Base-by-base conservation (phyloP, 1,139 yeast species). In the Debaryomycetaceae sp. region DNA sequence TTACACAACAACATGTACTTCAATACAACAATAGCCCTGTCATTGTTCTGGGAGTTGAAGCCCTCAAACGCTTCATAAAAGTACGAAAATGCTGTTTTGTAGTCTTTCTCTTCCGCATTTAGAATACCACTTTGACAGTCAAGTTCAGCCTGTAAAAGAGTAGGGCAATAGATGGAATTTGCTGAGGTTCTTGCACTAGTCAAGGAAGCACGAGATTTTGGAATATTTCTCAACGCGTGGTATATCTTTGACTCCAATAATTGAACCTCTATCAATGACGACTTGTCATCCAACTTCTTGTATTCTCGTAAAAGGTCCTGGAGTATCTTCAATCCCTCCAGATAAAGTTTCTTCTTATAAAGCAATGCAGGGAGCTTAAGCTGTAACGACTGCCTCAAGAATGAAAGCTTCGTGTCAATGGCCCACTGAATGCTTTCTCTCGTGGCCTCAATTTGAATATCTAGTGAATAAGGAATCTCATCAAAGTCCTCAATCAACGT, bases 121-220 rank as follows among this genome's bases (percentile, higher is more conserved):
- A 95, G 77, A 46, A 93, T 84, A 53, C 99, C 99, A 63, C 95
- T 85, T 83, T 91, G 93, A 68, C 90, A 80, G 64, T 95, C 99
- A 48, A 95, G 76, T 60, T 90, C 96, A 1, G 99, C 99, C 67
- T 95, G 97, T 57, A 87, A 80, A 42, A 85, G 73, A n/a, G 98
- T 89, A 8, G 98, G 97, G 56, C 97, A 88, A 69, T 91, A 95
- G 46, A 95, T 89, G 36, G 97, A 81, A 64, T 93, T 95, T 13
- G 99, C 99, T 6, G 96, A 86, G 0, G 99, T 95, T 66, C 98
- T 81, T 2, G 99, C 97, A 47, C 96, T 85, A 5, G 99, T 91
- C 55, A 95, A 76, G 5, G 97, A 85, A 6, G 98, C 98, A 58
- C 89, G 81, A 11, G 96, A 79, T 67, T 91, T 93, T n/a, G 97